A percentile compares a stretch with the other conserved stretches of the same genome.
phyloP scores from a whole-genome alignment of 2,329 filamentous ascomycete genomes.

The Penicillium sclerotigenum region DNA sequence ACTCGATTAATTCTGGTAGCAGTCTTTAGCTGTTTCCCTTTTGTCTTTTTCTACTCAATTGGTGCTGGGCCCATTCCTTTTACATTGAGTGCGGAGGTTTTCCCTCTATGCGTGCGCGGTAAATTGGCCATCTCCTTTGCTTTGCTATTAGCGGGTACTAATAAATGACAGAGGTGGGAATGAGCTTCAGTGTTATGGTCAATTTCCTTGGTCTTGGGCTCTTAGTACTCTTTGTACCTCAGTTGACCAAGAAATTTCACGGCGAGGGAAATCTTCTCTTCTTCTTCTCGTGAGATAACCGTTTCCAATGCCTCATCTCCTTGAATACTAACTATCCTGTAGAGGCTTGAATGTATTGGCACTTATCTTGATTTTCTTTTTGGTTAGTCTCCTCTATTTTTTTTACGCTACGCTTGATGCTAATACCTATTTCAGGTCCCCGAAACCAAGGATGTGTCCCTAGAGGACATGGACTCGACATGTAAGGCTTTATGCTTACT shows the following conservation, averaged over 20 bases:
- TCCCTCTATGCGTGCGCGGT: conserved; percentile 24
- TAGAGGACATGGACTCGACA: conserved; percentile 14
- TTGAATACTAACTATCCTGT: not conserved
- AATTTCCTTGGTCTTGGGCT: conserved; percentile 23
- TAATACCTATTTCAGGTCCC: conserved; percentile 12
- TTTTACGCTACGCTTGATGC: not conserved
- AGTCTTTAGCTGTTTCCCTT: not conserved
- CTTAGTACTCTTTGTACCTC: conserved; percentile 21
- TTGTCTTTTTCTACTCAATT: conserved; percentile 16
- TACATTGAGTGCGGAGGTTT: conserved; percentile 24
- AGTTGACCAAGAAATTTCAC: not conserved
- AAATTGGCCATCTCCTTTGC: not conserved
- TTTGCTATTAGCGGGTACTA: not conserved
- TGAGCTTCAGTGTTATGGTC: conserved; percentile 27
- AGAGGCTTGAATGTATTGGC: not conserved
- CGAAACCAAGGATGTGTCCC: conserved; percentile 1
- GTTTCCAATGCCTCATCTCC: not conserved
- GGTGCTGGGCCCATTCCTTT: conserved; percentile 38
- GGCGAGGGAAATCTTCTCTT: not conserved
- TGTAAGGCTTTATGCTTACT: conserved; percentile 6
- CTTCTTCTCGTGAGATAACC: not conserved
- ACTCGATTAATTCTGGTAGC: not conserved
- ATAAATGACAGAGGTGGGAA: conserved; percentile 18
- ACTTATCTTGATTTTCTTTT: not conserved
- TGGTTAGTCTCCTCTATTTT: not conserved